These are phyloP conservation scores for Phytophthora melonis DNA, from an alignment of 352 stramenopile species.

Conservation along the genomic window DNA sequence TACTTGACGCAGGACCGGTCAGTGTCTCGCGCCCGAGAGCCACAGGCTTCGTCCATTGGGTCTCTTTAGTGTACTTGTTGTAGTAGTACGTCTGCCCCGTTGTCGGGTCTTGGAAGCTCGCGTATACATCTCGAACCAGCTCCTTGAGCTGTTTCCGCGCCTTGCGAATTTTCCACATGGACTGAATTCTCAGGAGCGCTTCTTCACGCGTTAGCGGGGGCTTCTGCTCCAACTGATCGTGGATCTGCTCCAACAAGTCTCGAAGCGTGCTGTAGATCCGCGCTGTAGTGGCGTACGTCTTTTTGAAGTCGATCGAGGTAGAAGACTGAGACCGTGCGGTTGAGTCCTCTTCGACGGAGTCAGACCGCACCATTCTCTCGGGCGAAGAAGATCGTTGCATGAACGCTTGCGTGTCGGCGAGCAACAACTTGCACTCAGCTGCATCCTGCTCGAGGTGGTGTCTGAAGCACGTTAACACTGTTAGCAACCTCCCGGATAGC, in stretches of 20 bases:
- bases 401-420: constrained; percentile 57
- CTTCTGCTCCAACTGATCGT: constrained; percentile 56
- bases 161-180: constrained; percentile 77
- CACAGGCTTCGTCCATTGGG: constrained; percentile 74
- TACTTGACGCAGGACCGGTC: constrained; percentile 6
- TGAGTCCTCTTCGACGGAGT: neutral
- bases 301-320: constrained; percentile 53
- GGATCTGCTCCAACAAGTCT: constrained; percentile 53
- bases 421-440: constrained; percentile 62
- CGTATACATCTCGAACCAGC: constrained; percentile 68
- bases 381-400: constrained; percentile 28
- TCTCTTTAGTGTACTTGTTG: constrained; percentile 75
- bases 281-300: constrained; percentile 44
- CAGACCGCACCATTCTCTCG: neutral
- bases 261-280: constrained; percentile 55
- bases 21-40: constrained; percentile 46
- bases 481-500: neutral
- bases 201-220: constrained; percentile 59
- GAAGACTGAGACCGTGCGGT: neutral
- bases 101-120: constrained; percentile 62
- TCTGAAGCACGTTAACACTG: constrained; percentile 35
- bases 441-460: constrained; percentile 76
- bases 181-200: constrained; percentile 72
- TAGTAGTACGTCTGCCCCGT: constrained; percentile 83
- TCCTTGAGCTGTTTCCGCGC: constrained; percentile 74